Base-by-base conservation (phyloP, 1,284 basidiomycete species). In the Apiotrichum siamense region DNA sequence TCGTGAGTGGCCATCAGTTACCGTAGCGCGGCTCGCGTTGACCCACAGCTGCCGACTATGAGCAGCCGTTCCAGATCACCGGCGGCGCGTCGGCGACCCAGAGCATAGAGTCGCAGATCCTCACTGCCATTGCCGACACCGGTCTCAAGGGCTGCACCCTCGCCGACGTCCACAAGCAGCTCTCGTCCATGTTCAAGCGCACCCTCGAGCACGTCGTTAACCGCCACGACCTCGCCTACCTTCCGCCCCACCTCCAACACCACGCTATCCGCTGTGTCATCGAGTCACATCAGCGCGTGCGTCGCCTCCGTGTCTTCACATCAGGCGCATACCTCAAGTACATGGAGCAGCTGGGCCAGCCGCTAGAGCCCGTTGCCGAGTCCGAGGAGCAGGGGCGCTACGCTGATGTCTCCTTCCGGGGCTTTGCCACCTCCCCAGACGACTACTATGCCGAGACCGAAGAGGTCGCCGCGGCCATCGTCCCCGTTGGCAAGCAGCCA, bases 261-360 rank as follows among this genome's bases (percentile, higher is more conserved):
- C 42, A 54, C 3, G 49, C 54, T 9, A 62, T 66, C 12, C 58
- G 54, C 25, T 55, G 56, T 5, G 52, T 58, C 29, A 67, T 70
- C 50, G 70, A 72, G 50, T 61, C 58, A 2, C 40, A 48, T 23
- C 60, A 61, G 7, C 61, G 63, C 29, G 64, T 69, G 48, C 60
- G 66, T 4, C 65, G 70, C 18, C 47, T 69, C 5, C 56, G 67
- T 17, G 40, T 61, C 2, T 69, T 63, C 52, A 49, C 56, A 6
- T 48, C 58, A 1, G 45, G 49, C 20, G 52, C 54, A 5, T 69
- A 62, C 47, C 60, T 57, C 20, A 31, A 59, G 23, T 51, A 61
- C 47, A 55, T 68, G 60, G 38, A 42, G 3, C 40, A 42, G 23
- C 45, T 59, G 10, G 59, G 60, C 29, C 61, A 61, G 12, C 41